Conservation (phyloP, 805 yeast genomes). For the Phaffomyces opuntiae region DNA sequence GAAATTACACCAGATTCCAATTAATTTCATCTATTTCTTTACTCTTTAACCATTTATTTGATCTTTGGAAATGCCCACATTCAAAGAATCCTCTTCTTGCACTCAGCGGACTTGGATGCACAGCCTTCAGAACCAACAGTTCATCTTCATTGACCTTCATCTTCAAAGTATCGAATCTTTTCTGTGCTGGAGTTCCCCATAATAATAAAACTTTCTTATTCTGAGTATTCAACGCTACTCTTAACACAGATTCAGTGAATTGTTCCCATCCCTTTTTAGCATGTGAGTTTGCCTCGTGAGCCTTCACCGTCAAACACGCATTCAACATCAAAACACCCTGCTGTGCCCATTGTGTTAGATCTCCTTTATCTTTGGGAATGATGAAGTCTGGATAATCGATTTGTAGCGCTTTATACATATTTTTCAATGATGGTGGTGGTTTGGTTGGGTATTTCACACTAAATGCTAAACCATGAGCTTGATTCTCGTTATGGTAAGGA, state of each 20-base stretch:
- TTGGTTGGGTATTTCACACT: constrained; percentile 80
- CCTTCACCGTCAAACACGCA: constrained; percentile 84
- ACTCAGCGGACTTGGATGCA: constrained; percentile 93
- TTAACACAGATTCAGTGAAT: constrained; percentile 71
- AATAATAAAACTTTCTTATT: constrained; percentile 15
- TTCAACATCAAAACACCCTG: constrained; percentile 86
- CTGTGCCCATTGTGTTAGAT: constrained; percentile 75
- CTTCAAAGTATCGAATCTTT: constrained; percentile 25
- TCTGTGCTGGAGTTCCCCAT: constrained; percentile 41
- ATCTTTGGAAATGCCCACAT: constrained; percentile 61
- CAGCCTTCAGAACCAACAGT: constrained; percentile 54
- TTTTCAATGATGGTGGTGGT: constrained; percentile 82
- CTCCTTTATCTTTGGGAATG: constrained; percentile 42
- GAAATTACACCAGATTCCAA: constrained; percentile 42
- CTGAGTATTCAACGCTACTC: constrained; percentile 42
- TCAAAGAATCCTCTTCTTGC: constrained; percentile 85
- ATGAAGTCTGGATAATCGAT: constrained; percentile 69
- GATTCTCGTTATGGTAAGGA: constrained; percentile 88
- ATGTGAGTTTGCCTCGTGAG: constrained; percentile 91
- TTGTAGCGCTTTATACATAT: constrained; percentile 74
- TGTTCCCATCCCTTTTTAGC: constrained; percentile 88
- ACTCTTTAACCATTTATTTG: constrained; percentile 69
- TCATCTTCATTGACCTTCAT: constrained; percentile 21
- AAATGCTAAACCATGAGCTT: constrained; percentile 96
- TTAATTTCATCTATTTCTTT: constrained; percentile 43